Evolutionary conservation across 805 yeast species (phyloP).

Genomic region (Kuraishia capsulata): DNA sequence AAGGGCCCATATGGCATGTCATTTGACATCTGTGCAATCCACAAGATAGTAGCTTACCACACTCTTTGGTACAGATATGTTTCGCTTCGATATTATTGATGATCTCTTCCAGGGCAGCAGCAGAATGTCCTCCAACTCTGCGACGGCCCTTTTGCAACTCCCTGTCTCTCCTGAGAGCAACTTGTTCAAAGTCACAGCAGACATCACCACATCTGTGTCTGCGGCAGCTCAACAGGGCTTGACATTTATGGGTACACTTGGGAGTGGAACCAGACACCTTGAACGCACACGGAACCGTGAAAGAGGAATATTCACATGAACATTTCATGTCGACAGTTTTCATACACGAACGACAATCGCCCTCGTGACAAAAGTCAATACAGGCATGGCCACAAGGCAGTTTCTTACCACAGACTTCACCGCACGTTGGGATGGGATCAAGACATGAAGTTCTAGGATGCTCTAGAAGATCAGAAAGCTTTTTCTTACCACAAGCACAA

Average conservation of each 20-base stretch:
- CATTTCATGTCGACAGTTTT: slow-evolving; percentile 45
- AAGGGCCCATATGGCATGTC: slow-evolving; percentile 72
- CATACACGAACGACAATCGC: slow-evolving; percentile 63
- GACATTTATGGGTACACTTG: slow-evolving; percentile 61
- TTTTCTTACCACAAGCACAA: slow-evolving; percentile 76
- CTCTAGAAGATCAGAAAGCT: slow-evolving; percentile 25
- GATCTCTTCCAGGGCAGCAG: slow-evolving; percentile 21
- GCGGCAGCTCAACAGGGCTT: slow-evolving; percentile 67
- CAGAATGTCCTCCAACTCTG: slow-evolving; percentile 20
- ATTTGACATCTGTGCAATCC: slow-evolving; percentile 58
- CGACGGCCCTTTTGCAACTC: slow-evolving; percentile 37
- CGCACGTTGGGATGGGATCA: slow-evolving; percentile 77
- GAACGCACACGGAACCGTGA: slow-evolving; percentile 55
- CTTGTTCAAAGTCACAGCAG: slow-evolving; percentile 65
- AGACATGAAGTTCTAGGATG: slow-evolving; percentile 48
- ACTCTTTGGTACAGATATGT: slow-evolving; percentile 63
- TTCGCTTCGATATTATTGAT: slow-evolving; percentile 59
- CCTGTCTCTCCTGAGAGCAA: slow-evolving; percentile 50
- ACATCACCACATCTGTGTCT: slow-evolving; percentile 62
- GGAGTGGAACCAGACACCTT: slow-evolving; percentile 44
- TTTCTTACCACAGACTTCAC: slow-evolving; percentile 47
- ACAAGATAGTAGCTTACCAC: slow-evolving; percentile 57
- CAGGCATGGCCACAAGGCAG: slow-evolving; percentile 72
- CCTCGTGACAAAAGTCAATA: slow-evolving; percentile 64
- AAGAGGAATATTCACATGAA: slow-evolving; percentile 50